A percentile compares a stretch with the other conserved stretches of the same genome.
Evolutionary conservation across 2,329 filamentous ascomycete species (phyloP).

Genomic region (Rosellinia necatrix): DNA sequence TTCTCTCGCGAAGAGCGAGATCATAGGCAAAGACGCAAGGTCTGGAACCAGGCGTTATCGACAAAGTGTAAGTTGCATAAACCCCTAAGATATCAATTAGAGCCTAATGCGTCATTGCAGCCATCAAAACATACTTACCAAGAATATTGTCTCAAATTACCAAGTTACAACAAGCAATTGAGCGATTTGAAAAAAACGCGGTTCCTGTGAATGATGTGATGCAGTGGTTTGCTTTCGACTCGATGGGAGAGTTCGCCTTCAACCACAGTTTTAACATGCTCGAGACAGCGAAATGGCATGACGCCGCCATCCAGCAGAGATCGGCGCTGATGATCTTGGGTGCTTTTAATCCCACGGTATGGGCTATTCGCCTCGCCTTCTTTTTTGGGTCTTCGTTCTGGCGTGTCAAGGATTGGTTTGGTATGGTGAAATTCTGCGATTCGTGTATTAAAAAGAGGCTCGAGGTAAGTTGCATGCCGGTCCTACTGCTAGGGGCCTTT

Average conservation of each 20-base stretch:
- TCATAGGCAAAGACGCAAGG: too few relatives aligned
- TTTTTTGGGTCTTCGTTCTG: not conserved
- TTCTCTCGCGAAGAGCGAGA: too few relatives aligned
- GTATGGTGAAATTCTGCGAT: constrained; percentile 1
- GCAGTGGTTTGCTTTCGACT: constrained; percentile 33
- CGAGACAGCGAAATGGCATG: constrained; percentile 24
- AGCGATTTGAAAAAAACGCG: too few relatives aligned
- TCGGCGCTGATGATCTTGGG: constrained; percentile 7
- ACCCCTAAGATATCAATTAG: constrained; percentile 13
- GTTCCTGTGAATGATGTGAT: constrained; percentile 29
- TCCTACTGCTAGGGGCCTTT: too few relatives aligned
- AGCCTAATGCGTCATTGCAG: not conserved
- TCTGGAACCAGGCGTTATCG: too few relatives aligned
- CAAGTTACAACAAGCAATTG: too few relatives aligned
- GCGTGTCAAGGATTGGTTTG: constrained; percentile 1
- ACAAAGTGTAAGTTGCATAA: constrained; percentile 22
- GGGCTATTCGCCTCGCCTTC: not conserved
- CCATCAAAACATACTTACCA: constrained; percentile 5
- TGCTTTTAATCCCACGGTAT: not conserved
- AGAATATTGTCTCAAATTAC: too few relatives aligned
- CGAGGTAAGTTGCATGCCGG: constrained; percentile 7
- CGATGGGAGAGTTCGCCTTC: constrained; percentile 35
- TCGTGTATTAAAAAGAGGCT: constrained; percentile 15
- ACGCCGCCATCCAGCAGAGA: constrained; percentile 14
- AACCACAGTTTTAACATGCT: constrained; percentile 32